Evolutionary conservation across 2,329 filamentous ascomycete species (phyloP), one percentile per base, ranked within the genome.

Genomic region (Dendrostoma leiphaemia): DNA sequence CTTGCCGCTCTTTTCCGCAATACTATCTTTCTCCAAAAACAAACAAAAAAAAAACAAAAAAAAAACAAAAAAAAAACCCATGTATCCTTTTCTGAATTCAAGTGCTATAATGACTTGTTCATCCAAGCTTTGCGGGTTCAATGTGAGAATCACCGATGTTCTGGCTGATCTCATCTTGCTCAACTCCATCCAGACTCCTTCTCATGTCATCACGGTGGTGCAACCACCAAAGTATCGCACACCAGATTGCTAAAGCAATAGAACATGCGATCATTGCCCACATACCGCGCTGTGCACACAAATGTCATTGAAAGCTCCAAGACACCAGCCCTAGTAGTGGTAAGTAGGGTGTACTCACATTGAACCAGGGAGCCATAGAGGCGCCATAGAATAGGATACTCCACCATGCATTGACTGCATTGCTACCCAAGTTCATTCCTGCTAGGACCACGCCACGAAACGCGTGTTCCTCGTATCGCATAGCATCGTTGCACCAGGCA

Each of bases 391-490:
- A 90, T 1, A 90, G 60, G 37, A 90, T 82, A 56, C 78, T 83
- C 87, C 87, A 90, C 85, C 85, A 90, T 0, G 85, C 83, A 62
- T 90, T 89, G 6, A 90, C 74, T 0, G 83, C 82, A 62, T 86
- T 88, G 62, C 77, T 87, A 1, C 82, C 82, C 61, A 85, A 70
- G 56, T 89, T 90, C 87, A 90, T 90, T 12, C 83, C 82, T 0
- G 86, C 86, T 32, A 90, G 79, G 0, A 90, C 86, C 1, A 90
- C 78, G 2, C 79, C 83, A 4, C 87, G 75, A 60, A 85, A 79
- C 43, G 84, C 77, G 19, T 80, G 78, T 56, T 88, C 81, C 61
- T 88, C 81, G 52, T 80, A 79, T 7, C 83, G 76, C 71, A 88
- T 80, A 2, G 83, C 82, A 62, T 89, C 86, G 61, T 90, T 90